Conservation (phyloP, 2,329 filamentous ascomycete species). For the Fusarium decemcellulare region DNA sequence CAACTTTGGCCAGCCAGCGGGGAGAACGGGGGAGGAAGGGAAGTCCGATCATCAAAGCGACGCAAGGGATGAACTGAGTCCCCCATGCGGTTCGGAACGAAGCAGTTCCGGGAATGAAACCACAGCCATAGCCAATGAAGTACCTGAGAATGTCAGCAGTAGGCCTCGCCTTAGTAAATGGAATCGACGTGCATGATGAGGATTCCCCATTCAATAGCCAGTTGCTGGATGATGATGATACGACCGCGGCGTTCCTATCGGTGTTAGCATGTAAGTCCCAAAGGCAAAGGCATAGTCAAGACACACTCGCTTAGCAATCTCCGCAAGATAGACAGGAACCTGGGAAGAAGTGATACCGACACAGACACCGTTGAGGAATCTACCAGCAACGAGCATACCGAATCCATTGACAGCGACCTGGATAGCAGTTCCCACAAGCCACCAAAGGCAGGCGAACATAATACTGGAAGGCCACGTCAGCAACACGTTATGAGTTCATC, state of each 20-base stretch:
- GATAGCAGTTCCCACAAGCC: slow-evolving; percentile 4
- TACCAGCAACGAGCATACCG: slow-evolving; percentile 18
- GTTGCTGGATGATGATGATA: slow-evolving; percentile 32
- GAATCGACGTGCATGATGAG: slow-evolving; percentile 63
- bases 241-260: slow-evolving; percentile 21
- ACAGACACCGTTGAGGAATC: slow-evolving; percentile 19
- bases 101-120: slow-evolving; percentile 67
- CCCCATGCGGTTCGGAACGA: slow-evolving; percentile 76
- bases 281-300: too few species aligned
- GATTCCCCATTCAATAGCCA: slow-evolving; percentile 54
- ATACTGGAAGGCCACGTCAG: neutral
- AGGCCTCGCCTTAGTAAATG: neutral
- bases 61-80: slow-evolving; percentile 71
- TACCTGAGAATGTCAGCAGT: slow-evolving; percentile 55
- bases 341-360: slow-evolving; percentile 24
- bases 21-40: slow-evolving; percentile 72
- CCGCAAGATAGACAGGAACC: slow-evolving; percentile 25
- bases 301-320: slow-evolving; percentile 26
- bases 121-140: slow-evolving; percentile 74
- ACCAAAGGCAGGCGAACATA: slow-evolving; percentile 20
- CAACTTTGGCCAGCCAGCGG: slow-evolving; percentile 72
- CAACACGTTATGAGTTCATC: neutral
- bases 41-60: slow-evolving; percentile 69
- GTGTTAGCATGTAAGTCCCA: neutral
- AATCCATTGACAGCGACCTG: slow-evolving; percentile 11